Conservation (phyloP, 1,139 yeast species). For the Blastobotrys illinoisensis region DNA sequence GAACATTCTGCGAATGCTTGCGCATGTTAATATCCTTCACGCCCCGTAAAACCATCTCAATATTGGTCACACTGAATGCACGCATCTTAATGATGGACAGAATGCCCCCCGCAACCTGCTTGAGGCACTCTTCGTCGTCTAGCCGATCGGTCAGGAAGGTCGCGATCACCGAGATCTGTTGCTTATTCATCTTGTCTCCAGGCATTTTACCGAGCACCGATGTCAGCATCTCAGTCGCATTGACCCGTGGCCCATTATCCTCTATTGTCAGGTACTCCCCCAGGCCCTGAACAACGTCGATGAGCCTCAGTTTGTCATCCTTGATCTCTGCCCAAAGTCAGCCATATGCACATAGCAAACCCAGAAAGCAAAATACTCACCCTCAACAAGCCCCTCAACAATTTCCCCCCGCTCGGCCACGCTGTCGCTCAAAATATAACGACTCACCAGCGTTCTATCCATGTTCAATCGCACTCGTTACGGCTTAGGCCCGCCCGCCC, state of each 20-base stretch:
- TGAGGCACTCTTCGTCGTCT: constrained; percentile 55
- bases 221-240: constrained; percentile 56
- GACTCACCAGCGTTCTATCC: constrained; percentile 17
- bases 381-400: constrained; percentile 28
- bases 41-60: constrained; percentile 37
- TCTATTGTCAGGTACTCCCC: constrained; percentile 67
- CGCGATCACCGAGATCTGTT: constrained; percentile 62
- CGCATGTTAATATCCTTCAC: constrained; percentile 54
- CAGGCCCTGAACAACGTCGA: constrained; percentile 49
- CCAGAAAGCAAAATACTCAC: background rate
- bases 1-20: constrained; percentile 56
- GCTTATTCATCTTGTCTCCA: constrained; percentile 42
- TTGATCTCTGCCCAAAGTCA: constrained; percentile 24
- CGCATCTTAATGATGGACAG: constrained; percentile 46
- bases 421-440: constrained; percentile 28
- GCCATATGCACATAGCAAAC: too few species aligned
- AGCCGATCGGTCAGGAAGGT: constrained; percentile 62
- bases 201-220: constrained; percentile 42
- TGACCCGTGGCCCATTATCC: constrained; percentile 39
- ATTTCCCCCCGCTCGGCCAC: constrained; percentile 30
- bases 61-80: constrained; percentile 18
- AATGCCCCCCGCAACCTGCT: constrained; percentile 52
- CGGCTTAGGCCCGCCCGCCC: background rate
- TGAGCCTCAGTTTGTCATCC: constrained; percentile 38
- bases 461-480: constrained; percentile 5